Conservation (phyloP, 1,139 yeast species). For the Blastobotrys apis region DNA sequence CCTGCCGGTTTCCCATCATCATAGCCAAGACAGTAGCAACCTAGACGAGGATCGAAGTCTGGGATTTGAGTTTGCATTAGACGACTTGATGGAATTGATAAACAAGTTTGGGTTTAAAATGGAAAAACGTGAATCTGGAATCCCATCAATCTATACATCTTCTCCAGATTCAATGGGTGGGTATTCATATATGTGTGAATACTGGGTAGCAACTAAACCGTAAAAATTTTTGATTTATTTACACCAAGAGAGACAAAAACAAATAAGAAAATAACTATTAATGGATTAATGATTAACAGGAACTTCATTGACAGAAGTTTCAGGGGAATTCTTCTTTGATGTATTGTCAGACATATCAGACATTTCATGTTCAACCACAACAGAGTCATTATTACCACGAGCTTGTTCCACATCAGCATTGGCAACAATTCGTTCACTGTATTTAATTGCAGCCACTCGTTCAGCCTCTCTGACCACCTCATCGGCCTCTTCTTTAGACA, state of each 20-base stretch:
- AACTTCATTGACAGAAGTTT: background rate
- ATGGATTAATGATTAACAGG: no score
- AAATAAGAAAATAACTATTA: background rate
- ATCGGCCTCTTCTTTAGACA: conserved; percentile 29
- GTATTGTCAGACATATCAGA: background rate
- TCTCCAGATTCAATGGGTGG: conserved; percentile 53
- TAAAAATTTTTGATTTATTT: background rate
- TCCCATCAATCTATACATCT: conserved; percentile 53
- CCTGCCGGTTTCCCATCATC: conserved; percentile 24
- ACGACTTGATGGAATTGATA: conserved; percentile 52
- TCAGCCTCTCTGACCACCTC: conserved; percentile 33
- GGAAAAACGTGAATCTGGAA: conserved; percentile 42
- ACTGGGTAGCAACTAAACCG: conserved; percentile 53
- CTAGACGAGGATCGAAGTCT: conserved; percentile 35
- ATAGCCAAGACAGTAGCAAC: conserved; percentile 21
- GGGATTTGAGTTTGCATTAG: conserved; percentile 63
- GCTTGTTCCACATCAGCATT: background rate
- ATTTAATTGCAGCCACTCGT: conserved; percentile 23
- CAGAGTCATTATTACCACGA: background rate
- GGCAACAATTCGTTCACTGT: conserved; percentile 13
- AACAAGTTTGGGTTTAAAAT: conserved; percentile 53
- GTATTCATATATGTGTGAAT: conserved; percentile 62
- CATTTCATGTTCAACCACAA: conserved; percentile 1
- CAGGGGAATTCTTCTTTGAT: background rate
- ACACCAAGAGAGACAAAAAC: background rate